phyloP scores from a whole-genome alignment of 805 yeast genomes.

The Wickerhamomyces hampshirensis region DNA sequence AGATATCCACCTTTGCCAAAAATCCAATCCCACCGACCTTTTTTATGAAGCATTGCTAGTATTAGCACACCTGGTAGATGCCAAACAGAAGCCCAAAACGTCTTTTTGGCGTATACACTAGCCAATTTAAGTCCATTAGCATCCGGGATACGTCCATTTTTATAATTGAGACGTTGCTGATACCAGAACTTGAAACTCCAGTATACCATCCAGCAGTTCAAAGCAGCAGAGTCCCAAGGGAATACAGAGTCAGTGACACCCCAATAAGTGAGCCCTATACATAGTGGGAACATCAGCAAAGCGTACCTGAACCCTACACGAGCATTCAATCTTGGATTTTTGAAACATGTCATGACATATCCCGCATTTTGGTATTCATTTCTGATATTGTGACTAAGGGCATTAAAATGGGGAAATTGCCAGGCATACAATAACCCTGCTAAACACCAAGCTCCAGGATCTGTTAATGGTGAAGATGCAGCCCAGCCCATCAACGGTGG shows the following conservation, averaged over 20 bases:
- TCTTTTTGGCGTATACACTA: conserved; percentile 67
- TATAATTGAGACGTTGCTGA: conserved; percentile 66
- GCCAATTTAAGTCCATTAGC: conserved; percentile 58
- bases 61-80: conserved; percentile 88
- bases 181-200: conserved; percentile 81
- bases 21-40: conserved; percentile 89
- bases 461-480: conserved; percentile 68
- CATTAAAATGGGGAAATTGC: conserved; percentile 98
- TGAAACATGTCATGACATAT: conserved; percentile 95
- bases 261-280: conserved; percentile 74
- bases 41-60: conserved; percentile 90
- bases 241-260: conserved; percentile 81
- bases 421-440: conserved; percentile 90
- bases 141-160: conserved; percentile 35
- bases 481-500: conserved; percentile 99
- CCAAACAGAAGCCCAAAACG: conserved; percentile 93
- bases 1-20: conserved; percentile 26
- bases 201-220: conserved; percentile 83
- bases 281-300: conserved; percentile 88
- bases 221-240: conserved; percentile 71
- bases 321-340: conserved; percentile 86
- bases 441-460: conserved; percentile 94
- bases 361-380: conserved; percentile 91
- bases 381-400: conserved; percentile 82
- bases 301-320: conserved; percentile 91